These are phyloP conservation scores for Candida smagusa DNA, from an alignment of 1,139 yeast species.

Conservation along the genomic window DNA sequence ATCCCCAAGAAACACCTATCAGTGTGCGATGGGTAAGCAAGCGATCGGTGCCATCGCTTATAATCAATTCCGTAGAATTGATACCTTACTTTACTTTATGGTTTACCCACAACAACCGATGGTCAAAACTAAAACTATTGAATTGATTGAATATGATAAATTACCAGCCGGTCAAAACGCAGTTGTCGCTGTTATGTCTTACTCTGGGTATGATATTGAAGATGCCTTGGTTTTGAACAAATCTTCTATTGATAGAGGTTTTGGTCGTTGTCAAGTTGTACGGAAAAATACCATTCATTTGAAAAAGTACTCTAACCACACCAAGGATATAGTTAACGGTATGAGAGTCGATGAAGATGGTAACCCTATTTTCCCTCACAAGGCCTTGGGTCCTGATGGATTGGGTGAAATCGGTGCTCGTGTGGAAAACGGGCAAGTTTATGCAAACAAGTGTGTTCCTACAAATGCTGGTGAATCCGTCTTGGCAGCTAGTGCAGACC, in stretches of 20 bases:
- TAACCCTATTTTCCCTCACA: constrained; percentile 81
- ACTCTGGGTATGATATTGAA: constrained; percentile 98
- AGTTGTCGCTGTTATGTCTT: constrained; percentile 97
- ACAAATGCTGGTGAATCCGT: constrained; percentile 78
- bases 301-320: constrained; percentile 90
- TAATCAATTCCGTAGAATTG: constrained; percentile 93
- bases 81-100: constrained; percentile 88
- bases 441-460: constrained; percentile 90
- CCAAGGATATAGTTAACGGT: constrained; percentile 87
- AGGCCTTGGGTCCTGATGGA: constrained; percentile 90
- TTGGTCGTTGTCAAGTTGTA: constrained; percentile 97
- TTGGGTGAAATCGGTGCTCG: constrained; percentile 93
- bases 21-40: constrained; percentile 99
- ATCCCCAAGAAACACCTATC: constrained; percentile 97
- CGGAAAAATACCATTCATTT: constrained; percentile 86
- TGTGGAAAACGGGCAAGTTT: constrained; percentile 90
- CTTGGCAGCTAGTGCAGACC: constrained; percentile 37
- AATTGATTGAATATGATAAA: constrained; percentile 90
- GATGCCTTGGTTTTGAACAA: constrained; percentile 96
- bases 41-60: constrained; percentile 99
- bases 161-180: constrained; percentile 99
- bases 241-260: constrained; percentile 92
- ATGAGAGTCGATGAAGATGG: constrained; percentile 82
- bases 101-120: constrained; percentile 98
- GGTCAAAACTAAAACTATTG: constrained; percentile 97